Conservation (phyloP, 2,329 filamentous ascomycete genomes). For the Cadophora sp. region DNA sequence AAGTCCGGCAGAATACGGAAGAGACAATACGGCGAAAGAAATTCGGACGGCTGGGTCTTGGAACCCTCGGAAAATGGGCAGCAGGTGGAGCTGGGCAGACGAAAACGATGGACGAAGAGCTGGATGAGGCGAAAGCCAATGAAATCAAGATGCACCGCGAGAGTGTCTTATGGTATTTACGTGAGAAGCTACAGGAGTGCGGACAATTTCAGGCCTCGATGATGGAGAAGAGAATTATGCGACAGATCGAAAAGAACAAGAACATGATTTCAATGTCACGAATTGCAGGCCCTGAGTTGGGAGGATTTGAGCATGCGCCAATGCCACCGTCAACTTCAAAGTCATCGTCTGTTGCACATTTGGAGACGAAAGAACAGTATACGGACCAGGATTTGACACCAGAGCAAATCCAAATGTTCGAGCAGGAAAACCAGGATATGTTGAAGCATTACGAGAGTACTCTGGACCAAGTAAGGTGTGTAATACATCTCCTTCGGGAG, state of each 20-base stretch:
- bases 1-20: conserved; percentile 79
- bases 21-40: conserved; percentile 74
- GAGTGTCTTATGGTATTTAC: conserved; percentile 82
- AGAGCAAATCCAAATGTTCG: conserved; percentile 92
- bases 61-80: conserved; percentile 69
- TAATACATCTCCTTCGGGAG: not conserved
- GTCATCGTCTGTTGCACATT: conserved; percentile 24
- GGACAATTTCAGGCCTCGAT: conserved; percentile 83
- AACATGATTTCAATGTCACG: conserved; percentile 79
- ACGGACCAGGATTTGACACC: conserved; percentile 63
- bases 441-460: conserved; percentile 92
- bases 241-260: conserved; percentile 89
- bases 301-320: conserved; percentile 37
- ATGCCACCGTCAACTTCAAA: conserved; percentile 28
- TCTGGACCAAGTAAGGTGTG: conserved; percentile 91
- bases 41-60: conserved; percentile 65
- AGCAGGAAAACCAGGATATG: conserved; percentile 91
- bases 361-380: conserved; percentile 37
- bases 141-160: conserved; percentile 76
- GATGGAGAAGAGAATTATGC: conserved; percentile 87
- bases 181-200: conserved; percentile 76
- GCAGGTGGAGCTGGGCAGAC: conserved; percentile 65
- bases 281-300: conserved; percentile 39
- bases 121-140: conserved; percentile 73
- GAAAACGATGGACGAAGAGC: conserved; percentile 70